Base-by-base conservation (phyloP, 2,329 filamentous ascomycete species). In the Pseudocercospora crystallina region DNA sequence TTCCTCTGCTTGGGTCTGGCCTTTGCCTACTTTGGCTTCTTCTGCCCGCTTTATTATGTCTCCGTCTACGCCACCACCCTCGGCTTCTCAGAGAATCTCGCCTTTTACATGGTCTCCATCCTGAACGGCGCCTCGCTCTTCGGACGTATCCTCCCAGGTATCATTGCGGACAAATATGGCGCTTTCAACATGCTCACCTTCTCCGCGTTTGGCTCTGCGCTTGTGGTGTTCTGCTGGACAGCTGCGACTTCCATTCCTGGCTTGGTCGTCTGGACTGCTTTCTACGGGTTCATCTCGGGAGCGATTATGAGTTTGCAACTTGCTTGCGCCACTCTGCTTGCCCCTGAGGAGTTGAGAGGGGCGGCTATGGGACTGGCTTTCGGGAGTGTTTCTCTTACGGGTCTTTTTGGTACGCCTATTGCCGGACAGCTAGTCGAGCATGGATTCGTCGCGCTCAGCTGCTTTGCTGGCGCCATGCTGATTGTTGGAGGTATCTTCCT, bases 251-350 rank as follows among this genome's bases (percentile, higher is more conserved):
- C 14, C 12, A 42, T 57, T 5, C 57, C 58, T 2, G 64, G 62
- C 1, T 29, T 67, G 8, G 40, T 63, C 1, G 42, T 64, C 8
- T 65, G 61, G 61, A 49, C 53, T 0, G 26, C 71, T 11, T 70
- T 69, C 0, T 78, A 76, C 56, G 75, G 76, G 0, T 77, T 78
- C 14, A 43, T 38, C 11, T 48, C 40, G 5, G 37, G 78, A 73
- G 74, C 71, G 0, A 73, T 79, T 29, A 54, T 79, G 20, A 74
- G 72, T 42, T 64, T 79, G 0, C 76, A 79, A 36, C 62, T 69
- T 48, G 72, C 75, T 0, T 78, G 75, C 51, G 74, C 72, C 0
- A 71, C 70, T 0, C 69, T 74, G 37, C 61, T 79, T 8, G 66
- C 72, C 0, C 71, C 65, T 0, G 64, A 65, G 1, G 55, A 67